Percentiles rank a stretch among this genome's conserved stretches.
These are phyloP conservation scores for Hyaloscypha finlandica DNA, from an alignment of 495 filamentous ascomycete species.

Conservation along the genomic window DNA sequence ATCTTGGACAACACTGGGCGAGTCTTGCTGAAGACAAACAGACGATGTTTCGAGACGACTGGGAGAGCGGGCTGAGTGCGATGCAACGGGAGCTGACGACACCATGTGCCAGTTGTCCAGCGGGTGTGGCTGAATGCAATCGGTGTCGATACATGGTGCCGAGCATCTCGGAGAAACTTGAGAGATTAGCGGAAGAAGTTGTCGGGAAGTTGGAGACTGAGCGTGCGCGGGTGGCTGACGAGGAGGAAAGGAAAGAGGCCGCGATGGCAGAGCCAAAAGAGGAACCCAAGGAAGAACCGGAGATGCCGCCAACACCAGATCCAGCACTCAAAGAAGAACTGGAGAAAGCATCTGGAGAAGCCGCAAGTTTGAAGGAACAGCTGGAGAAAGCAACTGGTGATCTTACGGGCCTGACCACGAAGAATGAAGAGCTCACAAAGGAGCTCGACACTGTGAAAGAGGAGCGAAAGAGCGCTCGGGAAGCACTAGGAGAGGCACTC, in stretches of 20 bases:
- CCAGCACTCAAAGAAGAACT: neutral
- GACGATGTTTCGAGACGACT: neutral
- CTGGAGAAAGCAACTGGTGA: slow-evolving; percentile 1
- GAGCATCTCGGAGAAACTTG: neutral
- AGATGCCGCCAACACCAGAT: neutral
- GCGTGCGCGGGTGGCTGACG: neutral
- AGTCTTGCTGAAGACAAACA: neutral
- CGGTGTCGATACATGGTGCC: neutral
- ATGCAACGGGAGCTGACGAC: neutral
- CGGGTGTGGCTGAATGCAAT: neutral
- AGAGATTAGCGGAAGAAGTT: neutral
- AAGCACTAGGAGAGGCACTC: neutral
- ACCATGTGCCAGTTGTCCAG: neutral
- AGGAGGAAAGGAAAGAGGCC: neutral
- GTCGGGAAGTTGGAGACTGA: neutral
- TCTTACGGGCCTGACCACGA: neutral
- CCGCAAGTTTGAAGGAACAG: neutral
- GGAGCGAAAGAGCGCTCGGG: neutral
- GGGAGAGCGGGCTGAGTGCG: neutral
- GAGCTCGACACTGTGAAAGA: neutral
- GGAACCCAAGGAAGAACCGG: neutral
- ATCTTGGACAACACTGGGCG: neutral
- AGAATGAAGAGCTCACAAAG: neutral
- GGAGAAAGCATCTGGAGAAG: neutral
- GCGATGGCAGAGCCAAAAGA: neutral